phyloP scores from a whole-genome alignment of 306 rosid species.

The Lathyrus tuberosus region DNA sequence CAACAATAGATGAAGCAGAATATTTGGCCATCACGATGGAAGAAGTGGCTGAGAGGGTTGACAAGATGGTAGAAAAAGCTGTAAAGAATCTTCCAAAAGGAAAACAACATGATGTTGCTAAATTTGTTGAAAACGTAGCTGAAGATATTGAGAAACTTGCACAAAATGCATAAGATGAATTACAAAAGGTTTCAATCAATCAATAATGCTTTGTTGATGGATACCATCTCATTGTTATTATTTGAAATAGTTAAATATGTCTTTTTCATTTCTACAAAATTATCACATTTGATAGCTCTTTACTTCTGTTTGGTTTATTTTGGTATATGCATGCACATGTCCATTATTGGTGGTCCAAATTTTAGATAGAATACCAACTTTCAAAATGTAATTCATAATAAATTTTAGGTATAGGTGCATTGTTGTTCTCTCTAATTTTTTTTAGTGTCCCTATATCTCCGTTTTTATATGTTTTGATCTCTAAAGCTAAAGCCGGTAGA shows the following conservation, averaged over 20 bases:
- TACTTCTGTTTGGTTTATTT: too few relatives aligned
- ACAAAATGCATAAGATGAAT: constrained; percentile 39
- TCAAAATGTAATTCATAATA: too few relatives aligned
- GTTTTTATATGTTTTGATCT: too few relatives aligned
- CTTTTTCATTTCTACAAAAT: not conserved
- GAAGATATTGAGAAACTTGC: constrained; percentile 40
- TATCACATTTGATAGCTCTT: too few relatives aligned
- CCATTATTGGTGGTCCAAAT: too few relatives aligned
- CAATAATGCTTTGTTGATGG: not conserved
- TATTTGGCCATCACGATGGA: constrained; percentile 49
- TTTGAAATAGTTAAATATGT: too few relatives aligned
- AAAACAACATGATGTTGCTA: constrained; percentile 41
- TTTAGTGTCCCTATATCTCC: too few relatives aligned
- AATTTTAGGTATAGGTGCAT: too few relatives aligned
- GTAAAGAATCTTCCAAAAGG: constrained; percentile 55
- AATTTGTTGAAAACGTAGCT: constrained; percentile 49
- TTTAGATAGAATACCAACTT: too few relatives aligned
- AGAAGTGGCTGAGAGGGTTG: constrained; percentile 61
- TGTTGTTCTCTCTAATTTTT: too few relatives aligned
- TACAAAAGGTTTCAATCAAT: constrained; percentile 48
- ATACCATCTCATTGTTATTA: not conserved
- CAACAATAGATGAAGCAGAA: constrained; percentile 50
- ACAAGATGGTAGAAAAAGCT: constrained; percentile 53
- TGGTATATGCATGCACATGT: too few relatives aligned
- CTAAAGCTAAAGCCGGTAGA: too few relatives aligned